phyloP scores from a whole-genome alignment of 2,329 filamentous ascomycete genomes.

The Coleophoma eucalyptorum region DNA sequence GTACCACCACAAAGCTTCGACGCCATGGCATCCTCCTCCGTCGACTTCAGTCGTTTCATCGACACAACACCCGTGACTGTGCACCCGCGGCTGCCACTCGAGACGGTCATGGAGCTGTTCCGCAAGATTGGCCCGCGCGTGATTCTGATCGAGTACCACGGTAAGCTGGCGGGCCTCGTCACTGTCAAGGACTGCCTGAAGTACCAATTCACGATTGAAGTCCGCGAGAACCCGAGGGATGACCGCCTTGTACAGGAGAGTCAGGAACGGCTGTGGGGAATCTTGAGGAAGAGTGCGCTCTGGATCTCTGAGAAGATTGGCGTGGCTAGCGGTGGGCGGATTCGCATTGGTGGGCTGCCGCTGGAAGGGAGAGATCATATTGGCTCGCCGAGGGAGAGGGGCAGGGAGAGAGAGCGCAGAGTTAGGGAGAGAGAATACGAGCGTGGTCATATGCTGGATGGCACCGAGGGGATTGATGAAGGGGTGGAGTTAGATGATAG shows the following conservation, averaged over 20 bases:
- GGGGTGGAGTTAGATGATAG: conserved; percentile 38
- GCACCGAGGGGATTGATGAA: conserved; percentile 46
- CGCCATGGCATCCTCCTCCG: conserved; percentile 50
- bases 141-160: conserved; percentile 87
- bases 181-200: conserved; percentile 97
- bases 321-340: conserved; percentile 50
- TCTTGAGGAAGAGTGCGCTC: conserved; percentile 46
- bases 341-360: conserved; percentile 38
- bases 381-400: conserved; percentile 21
- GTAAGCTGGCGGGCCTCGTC: conserved; percentile 77
- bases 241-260: conserved; percentile 45
- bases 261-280: conserved; percentile 63
- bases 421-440: neutral
- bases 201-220: conserved; percentile 95
- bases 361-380: conserved; percentile 30
- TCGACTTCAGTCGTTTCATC: conserved; percentile 85
- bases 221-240: conserved; percentile 69
- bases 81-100: conserved; percentile 84
- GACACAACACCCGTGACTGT: conserved; percentile 87
- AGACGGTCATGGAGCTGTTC: conserved; percentile 98
- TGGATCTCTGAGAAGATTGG: conserved; percentile 58
- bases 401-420: conserved; percentile 12
- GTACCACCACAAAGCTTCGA: conserved; percentile 51
- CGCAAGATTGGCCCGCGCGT: conserved; percentile 95
- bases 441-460: conserved; percentile 40